Conservation (phyloP, 23 red algal genomes). For the Rhodosorus marinus region DNA sequence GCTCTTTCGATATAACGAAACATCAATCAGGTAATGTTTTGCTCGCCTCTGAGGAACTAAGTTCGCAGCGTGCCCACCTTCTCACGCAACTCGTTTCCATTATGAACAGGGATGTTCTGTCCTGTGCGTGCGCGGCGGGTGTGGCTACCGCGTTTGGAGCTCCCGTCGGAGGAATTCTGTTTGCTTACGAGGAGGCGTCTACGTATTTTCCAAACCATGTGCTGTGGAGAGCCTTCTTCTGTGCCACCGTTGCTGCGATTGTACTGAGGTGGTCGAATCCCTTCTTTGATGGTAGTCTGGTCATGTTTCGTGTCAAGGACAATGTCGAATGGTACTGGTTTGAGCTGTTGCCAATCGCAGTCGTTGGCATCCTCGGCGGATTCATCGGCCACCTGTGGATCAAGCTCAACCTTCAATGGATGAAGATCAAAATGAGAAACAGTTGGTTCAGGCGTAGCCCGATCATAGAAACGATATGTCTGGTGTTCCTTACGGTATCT, state of each 20-base stretch:
- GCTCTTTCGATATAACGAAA: too few species aligned
- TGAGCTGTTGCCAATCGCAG: conserved; percentile 55
- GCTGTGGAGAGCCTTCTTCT: conserved; percentile 67
- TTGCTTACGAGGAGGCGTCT: conserved; percentile 59
- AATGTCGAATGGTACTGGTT: conserved; percentile 69
- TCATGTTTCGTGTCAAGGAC: conserved; percentile 56
- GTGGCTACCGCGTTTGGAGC: conserved; percentile 75
- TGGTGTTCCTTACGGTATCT: conserved; percentile 31
- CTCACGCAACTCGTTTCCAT: too few species aligned
- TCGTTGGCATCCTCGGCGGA: conserved; percentile 51
- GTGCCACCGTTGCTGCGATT: conserved; percentile 46
- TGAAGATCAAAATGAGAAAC: conserved; percentile 32
- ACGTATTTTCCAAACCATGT: conserved; percentile 48
- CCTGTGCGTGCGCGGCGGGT: conserved; percentile 43
- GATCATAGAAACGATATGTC: conserved; percentile 23
- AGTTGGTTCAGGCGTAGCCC: conserved; percentile 20
- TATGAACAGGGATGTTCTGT: too few species aligned
- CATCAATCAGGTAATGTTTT: too few species aligned
- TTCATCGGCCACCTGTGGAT: conserved; percentile 61
- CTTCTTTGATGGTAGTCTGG: conserved; percentile 46
- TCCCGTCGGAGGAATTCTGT: conserved; percentile 69
- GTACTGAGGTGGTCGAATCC: conserved; percentile 53
- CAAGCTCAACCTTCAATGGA: conserved; percentile 59
- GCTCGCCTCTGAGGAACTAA: too few species aligned
- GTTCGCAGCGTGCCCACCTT: too few species aligned